Evolutionary conservation across 2,329 filamentous ascomycete species (phyloP).

Genomic region (Cordyceps javanica): DNA sequence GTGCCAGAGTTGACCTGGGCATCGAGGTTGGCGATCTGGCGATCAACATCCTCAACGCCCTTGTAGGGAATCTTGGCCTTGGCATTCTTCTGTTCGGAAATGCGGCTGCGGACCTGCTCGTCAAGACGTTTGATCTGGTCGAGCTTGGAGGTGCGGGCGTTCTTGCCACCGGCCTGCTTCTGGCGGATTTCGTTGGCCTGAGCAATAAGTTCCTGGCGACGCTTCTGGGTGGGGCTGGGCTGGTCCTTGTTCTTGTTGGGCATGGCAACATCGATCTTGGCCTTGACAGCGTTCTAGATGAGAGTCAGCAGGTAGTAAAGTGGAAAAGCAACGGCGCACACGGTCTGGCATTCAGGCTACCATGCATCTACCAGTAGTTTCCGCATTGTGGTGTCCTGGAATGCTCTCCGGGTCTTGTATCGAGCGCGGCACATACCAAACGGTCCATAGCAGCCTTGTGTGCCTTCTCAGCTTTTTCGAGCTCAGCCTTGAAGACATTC

Average conservation of each 20-base stretch:
- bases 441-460: constrained; percentile 68
- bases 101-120: constrained; percentile 77
- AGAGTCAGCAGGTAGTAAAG: constrained; percentile 13
- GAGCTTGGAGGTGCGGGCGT: constrained; percentile 66
- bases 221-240: constrained; percentile 73
- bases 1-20: constrained; percentile 80
- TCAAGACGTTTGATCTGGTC: constrained; percentile 93
- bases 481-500: constrained; percentile 70
- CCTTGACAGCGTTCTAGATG: constrained; percentile 74
- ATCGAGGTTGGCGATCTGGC: constrained; percentile 73
- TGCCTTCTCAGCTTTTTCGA: constrained; percentile 81
- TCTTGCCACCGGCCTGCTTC: constrained; percentile 85
- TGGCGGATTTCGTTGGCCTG: constrained; percentile 79
- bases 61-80: constrained; percentile 79
- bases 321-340: constrained; percentile 11
- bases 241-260: constrained; percentile 70
- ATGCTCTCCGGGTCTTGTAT: background rate
- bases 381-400: background rate
- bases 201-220: constrained; percentile 75
- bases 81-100: constrained; percentile 80
- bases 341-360: background rate
- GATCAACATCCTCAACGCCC: constrained; percentile 80
- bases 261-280: constrained; percentile 78
- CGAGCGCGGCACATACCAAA: constrained; percentile 28
- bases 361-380: background rate